phyloP scores from a whole-genome alignment of 23 red algal species.

The Gracilaria caudata region DNA sequence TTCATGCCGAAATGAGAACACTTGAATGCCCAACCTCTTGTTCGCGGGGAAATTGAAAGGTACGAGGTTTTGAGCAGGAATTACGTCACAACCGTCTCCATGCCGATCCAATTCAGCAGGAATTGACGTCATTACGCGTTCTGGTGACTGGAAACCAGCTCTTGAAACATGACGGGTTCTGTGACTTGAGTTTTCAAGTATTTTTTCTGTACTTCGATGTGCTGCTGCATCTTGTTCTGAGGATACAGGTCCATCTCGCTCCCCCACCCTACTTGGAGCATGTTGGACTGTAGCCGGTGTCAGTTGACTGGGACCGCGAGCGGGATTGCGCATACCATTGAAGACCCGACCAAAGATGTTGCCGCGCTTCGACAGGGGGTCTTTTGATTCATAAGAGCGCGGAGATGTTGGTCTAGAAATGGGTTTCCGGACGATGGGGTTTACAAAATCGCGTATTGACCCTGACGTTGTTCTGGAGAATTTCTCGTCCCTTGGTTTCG shows the following conservation, averaged over 20 bases:
- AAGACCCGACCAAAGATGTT: constrained; percentile 17
- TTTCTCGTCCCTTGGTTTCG: not conserved
- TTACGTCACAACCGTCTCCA: constrained; percentile 58
- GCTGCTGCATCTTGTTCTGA: constrained; percentile 48
- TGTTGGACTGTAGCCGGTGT: not conserved
- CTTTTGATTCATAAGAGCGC: not conserved
- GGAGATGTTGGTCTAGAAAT: not conserved
- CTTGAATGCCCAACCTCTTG: constrained; percentile 28
- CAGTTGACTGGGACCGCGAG: not conserved
- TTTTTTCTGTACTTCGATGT: not conserved
- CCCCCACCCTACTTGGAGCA: not conserved
- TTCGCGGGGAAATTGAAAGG: not conserved
- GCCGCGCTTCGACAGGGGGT: not conserved
- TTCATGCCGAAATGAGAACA: constrained; percentile 33
- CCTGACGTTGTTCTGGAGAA: not conserved
- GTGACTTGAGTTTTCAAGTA: constrained; percentile 24
- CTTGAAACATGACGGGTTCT: constrained; percentile 21
- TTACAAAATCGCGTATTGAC: not conserved
- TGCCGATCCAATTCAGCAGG: constrained; percentile 26
- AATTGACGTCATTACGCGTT: constrained; percentile 17
- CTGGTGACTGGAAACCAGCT: constrained; percentile 19
- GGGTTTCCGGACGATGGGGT: constrained; percentile 8
- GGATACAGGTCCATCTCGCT: not conserved
- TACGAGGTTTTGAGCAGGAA: constrained; percentile 35
- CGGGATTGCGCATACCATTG: not conserved